These are phyloP conservation scores for Hypoxylon lienhwacheense DNA, from an alignment of 495 filamentous ascomycete genomes.

Conservation along the genomic window DNA sequence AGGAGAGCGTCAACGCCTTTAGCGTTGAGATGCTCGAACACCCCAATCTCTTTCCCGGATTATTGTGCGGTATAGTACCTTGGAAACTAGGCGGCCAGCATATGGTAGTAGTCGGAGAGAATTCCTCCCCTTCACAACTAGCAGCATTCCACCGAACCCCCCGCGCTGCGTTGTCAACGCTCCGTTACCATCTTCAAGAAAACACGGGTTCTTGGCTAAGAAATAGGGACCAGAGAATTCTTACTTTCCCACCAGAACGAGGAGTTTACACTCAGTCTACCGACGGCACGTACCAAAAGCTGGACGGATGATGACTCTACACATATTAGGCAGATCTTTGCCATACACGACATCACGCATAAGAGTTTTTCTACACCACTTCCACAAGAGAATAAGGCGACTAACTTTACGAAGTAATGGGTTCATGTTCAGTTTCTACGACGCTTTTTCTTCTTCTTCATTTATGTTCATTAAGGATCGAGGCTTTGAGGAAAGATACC, in stretches of 20 bases:
- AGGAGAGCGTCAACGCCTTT: conserved; percentile 78
- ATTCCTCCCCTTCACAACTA: background rate
- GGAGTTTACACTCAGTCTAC: conserved; percentile 10
- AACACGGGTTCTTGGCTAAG: conserved; percentile 27
- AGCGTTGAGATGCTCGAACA: conserved; percentile 89
- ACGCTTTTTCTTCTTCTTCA: background rate
- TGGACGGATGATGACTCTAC: background rate
- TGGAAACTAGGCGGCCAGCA: conserved; percentile 56
- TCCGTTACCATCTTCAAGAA: conserved; percentile 28
- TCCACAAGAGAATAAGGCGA: too few relatives aligned
- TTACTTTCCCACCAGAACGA: conserved; percentile 3
- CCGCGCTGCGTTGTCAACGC: conserved; percentile 32
- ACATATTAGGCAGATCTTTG: too few relatives aligned
- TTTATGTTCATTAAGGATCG: background rate
- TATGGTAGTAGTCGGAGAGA: conserved; percentile 31
- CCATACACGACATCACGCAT: too few relatives aligned
- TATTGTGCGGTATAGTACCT: conserved; percentile 75
- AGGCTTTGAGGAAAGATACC: background rate
- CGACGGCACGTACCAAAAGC: conserved; percentile 15
- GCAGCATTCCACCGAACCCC: conserved; percentile 29
- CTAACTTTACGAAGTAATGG: too few relatives aligned
- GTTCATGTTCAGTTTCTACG: too few relatives aligned
- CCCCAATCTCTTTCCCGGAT: conserved; percentile 80
- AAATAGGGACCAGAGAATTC: conserved; percentile 20
- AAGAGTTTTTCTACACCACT: too few relatives aligned